phyloP scores from a whole-genome alignment of 176 grass and related monocot genomes.

The Tuctoria greenei region DNA sequence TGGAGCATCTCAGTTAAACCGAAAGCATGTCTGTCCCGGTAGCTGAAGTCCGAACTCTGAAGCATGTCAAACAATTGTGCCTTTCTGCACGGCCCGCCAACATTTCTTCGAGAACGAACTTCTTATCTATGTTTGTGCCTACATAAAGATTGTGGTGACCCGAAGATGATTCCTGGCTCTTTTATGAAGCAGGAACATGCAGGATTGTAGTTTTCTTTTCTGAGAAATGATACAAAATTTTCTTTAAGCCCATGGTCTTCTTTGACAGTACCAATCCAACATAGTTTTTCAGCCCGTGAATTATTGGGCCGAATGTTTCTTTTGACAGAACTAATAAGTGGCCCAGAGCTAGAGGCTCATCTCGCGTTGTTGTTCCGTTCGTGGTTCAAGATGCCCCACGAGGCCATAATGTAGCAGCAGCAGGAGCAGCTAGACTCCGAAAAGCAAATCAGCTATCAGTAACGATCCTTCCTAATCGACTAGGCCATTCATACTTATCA shows the following conservation, averaged over 20 bases:
- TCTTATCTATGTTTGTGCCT: not conserved
- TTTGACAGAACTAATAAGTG: not conserved
- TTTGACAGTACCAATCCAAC: not conserved
- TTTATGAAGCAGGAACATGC: not conserved
- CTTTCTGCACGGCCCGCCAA: not conserved
- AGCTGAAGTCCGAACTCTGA: not conserved
- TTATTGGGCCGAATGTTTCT: not conserved
- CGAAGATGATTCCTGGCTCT: not conserved
- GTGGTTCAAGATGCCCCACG: not conserved
- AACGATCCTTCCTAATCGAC: not conserved
- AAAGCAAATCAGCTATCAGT: not conserved
- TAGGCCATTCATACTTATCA: not conserved
- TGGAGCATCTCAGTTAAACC: not conserved
- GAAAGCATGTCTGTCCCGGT: not conserved
- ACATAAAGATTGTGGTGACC: not conserved
- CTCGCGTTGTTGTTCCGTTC: not conserved
- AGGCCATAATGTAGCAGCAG: not conserved
- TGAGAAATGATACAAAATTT: not conserved
- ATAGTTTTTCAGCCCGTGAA: not conserved
- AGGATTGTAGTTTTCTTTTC: not conserved
- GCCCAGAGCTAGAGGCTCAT: too few relatives aligned
- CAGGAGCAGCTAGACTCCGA: not conserved
- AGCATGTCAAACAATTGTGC: not conserved
- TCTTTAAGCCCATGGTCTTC: not conserved
- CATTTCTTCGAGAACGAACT: not conserved